A percentile compares a stretch with the other conserved stretches of the same genome.
These are phyloP conservation scores for Pyracantha coccinea DNA, from an alignment of 331 rosid species.

Conservation along the genomic window DNA sequence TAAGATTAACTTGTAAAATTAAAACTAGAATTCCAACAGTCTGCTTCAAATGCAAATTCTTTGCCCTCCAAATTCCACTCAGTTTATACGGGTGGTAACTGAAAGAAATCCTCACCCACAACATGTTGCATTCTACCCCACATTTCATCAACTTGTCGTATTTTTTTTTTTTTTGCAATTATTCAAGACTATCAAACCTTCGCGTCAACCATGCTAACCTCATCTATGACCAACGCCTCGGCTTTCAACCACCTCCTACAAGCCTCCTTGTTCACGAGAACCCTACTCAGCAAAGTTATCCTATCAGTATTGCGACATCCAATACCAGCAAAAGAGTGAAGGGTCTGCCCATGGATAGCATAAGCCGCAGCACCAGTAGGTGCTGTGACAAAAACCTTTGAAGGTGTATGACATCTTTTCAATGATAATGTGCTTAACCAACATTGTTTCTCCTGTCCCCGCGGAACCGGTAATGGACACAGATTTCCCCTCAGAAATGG, in stretches of 20 bases:
- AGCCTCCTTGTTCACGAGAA: slow-evolving; percentile 6
- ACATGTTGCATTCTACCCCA: slow-evolving; percentile 68
- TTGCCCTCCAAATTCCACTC: background rate
- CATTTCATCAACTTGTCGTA: background rate
- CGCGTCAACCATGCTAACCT: slow-evolving; percentile 38
- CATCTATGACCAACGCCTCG: slow-evolving; percentile 40
- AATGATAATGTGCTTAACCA: slow-evolving; percentile 28
- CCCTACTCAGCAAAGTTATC: background rate
- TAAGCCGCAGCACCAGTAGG: slow-evolving; percentile 44
- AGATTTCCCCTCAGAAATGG: slow-evolving; percentile 22
- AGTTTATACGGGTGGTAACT: slow-evolving; percentile 34
- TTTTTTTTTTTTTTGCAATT: slow-evolving; percentile 7
- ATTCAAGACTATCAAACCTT: slow-evolving; percentile 27
- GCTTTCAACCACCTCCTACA: slow-evolving; percentile 28
- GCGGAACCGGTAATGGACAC: slow-evolving; percentile 54
- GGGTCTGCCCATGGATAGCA: slow-evolving; percentile 37
- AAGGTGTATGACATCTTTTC: slow-evolving; percentile 16
- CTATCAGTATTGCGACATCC: background rate
- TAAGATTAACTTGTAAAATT: slow-evolving; percentile 31
- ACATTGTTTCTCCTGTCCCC: slow-evolving; percentile 39
- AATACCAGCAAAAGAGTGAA: slow-evolving; percentile 41
- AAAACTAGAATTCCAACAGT: slow-evolving; percentile 44
- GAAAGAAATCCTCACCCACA: slow-evolving; percentile 58
- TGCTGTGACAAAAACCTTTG: slow-evolving; percentile 37
- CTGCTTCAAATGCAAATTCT: slow-evolving; percentile 47